These are phyloP conservation scores for Exophiala bonariae DNA, from an alignment of 2,329 filamentous ascomycete genomes.

Conservation along the genomic window DNA sequence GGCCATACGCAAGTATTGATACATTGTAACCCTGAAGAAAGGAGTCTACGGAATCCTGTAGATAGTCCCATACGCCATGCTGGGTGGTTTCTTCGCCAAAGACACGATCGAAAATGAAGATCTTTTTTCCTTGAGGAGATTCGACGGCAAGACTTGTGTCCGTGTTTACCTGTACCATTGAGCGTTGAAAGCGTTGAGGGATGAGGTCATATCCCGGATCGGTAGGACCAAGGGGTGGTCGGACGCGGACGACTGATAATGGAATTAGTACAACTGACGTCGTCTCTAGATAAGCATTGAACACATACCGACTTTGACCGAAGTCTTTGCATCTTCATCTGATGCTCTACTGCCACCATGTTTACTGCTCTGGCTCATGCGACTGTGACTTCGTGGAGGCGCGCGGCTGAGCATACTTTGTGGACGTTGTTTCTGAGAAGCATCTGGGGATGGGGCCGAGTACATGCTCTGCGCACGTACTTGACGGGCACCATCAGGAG, in stretches of 20 bases:
- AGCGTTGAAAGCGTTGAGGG: conserved; percentile 88
- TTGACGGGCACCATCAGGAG: conserved; percentile 23
- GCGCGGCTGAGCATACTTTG: conserved; percentile 79
- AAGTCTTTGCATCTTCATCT: conserved; percentile 85
- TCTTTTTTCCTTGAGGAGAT: conserved; percentile 85
- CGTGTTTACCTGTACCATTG: conserved; percentile 87
- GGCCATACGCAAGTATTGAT: conserved; percentile 91
- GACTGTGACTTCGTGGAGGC: conserved; percentile 69
- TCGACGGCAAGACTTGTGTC: conserved; percentile 85
- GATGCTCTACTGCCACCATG: conserved; percentile 73
- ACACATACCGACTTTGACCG: conserved; percentile 88
- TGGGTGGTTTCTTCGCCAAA: conserved; percentile 82
- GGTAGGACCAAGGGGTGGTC: conserved; percentile 76
- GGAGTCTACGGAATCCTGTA: conserved; percentile 82
- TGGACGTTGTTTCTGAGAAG: conserved; percentile 59
- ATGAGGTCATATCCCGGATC: conserved; percentile 95
- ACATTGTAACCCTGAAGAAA: conserved; percentile 99
- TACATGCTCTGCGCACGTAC: conserved; percentile 27
- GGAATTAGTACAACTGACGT: conserved; percentile 6
- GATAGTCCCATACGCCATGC: conserved; percentile 90
- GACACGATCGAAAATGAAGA: conserved; percentile 95
- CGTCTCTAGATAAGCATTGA: not conserved
- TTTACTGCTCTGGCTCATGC: conserved; percentile 78
- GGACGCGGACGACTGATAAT: conserved; percentile 78
- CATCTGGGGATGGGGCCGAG: conserved; percentile 25